These are phyloP conservation scores for Plantago lanceolata DNA, from an alignment of 305 asterid species.

Conservation along the genomic window DNA sequence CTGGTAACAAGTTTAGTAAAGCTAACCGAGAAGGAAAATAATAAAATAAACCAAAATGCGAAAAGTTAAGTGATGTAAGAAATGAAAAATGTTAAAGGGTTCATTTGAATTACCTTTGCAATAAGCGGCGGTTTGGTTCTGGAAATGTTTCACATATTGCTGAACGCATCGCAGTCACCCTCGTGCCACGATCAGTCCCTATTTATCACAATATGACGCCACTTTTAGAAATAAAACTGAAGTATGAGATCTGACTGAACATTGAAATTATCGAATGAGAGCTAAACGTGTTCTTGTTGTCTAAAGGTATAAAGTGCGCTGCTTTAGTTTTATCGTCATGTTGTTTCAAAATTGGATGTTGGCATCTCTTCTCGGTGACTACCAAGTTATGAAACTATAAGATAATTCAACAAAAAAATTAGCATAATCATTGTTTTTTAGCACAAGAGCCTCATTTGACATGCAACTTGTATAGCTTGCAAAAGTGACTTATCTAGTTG, in stretches of 20 bases:
- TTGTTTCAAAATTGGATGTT: conserved; percentile 13
- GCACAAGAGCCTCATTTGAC: not conserved
- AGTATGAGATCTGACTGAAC: conserved; percentile 13
- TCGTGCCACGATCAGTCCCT: conserved; percentile 83
- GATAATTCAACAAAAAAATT: conserved; percentile 12
- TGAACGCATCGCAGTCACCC: conserved; percentile 77
- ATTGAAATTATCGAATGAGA: not conserved
- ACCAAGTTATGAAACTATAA: conserved; percentile 10
- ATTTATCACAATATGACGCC: not conserved
- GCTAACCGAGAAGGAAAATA: no score
- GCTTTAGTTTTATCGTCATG: conserved; percentile 5
- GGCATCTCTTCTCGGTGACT: conserved; percentile 2
- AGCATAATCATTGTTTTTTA: not conserved
- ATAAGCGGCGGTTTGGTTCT: conserved; percentile 92
- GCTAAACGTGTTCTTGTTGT: not conserved
- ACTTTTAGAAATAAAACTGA: conserved; percentile 17
- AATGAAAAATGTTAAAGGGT: not conserved
- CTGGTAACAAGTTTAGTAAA: no score
- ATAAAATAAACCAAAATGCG: not conserved
- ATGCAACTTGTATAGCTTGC: not conserved
- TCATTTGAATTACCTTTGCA: conserved; percentile 65
- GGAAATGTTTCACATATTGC: conserved; percentile 99
- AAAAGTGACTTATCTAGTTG: not conserved
- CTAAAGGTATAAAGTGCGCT: not conserved
- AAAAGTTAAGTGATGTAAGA: conserved; percentile 1